Conservation (phyloP, 441 rosid species). For the Erodium chrysanthum region DNA sequence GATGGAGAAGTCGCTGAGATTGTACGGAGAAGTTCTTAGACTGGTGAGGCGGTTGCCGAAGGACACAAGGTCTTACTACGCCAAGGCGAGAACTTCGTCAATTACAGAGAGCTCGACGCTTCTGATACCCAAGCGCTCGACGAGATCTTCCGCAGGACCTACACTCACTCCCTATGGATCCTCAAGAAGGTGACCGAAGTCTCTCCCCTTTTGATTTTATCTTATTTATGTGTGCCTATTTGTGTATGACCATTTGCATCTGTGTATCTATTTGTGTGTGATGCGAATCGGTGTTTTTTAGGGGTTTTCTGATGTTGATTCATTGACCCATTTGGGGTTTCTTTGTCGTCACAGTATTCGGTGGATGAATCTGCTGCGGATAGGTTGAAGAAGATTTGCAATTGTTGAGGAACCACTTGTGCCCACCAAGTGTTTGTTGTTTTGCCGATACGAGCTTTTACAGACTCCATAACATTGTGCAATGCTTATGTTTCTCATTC, state of each 20-base stretch:
- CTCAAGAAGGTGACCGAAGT: constrained; percentile 49
- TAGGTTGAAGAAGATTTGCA: constrained; percentile 45
- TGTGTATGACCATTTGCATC: too few relatives aligned
- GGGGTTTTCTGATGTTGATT: constrained; percentile 5
- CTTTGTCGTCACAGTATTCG: constrained; percentile 41
- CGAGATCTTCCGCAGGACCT: constrained; percentile 71
- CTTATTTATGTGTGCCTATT: too few relatives aligned
- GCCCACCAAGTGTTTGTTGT: constrained; percentile 37
- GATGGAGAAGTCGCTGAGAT: constrained; percentile 59
- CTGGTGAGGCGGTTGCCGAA: constrained; percentile 61
- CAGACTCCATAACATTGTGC: neutral
- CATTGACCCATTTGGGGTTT: neutral
- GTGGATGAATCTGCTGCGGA: constrained; percentile 62
- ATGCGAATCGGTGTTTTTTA: neutral
- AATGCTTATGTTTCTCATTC: neutral
- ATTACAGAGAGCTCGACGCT: constrained; percentile 59
- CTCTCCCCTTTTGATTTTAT: neutral
- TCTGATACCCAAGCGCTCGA: constrained; percentile 42
- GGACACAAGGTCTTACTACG: constrained; percentile 74
- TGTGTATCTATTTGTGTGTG: neutral
- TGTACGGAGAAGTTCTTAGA: constrained; percentile 61
- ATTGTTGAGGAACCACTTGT: constrained; percentile 13
- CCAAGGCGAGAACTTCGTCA: constrained; percentile 84
- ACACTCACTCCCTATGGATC: constrained; percentile 80
- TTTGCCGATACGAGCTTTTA: neutral